phyloP scores from a whole-genome alignment of 768 basidiomycete genomes.

The Tulasnella sp. region DNA sequence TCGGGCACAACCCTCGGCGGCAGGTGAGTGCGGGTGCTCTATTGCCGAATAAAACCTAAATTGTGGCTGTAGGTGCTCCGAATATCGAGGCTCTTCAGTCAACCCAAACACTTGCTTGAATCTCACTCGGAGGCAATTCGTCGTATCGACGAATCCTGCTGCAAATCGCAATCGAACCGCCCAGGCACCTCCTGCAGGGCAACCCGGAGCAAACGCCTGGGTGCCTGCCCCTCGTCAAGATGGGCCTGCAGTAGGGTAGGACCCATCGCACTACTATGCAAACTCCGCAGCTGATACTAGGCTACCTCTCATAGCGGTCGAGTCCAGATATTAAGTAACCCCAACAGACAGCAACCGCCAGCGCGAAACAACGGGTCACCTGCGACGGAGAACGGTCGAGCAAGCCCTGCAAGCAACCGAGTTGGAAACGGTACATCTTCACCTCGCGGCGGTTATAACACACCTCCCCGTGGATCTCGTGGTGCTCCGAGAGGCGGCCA shows the following conservation, averaged over 20 bases:
- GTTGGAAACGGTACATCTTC: background rate
- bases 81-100: constrained; percentile 85
- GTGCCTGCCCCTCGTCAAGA: background rate
- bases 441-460: background rate
- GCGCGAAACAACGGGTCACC: constrained; percentile 51
- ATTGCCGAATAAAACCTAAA: background rate
- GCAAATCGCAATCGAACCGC: constrained; percentile 28
- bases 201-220: background rate
- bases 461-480: background rate
- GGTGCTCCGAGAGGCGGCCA: constrained; percentile 33
- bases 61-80: constrained; percentile 60
- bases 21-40: constrained; percentile 42
- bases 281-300: background rate
- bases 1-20: constrained; percentile 80
- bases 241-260: background rate
- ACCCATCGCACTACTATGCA: background rate
- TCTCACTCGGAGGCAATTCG: constrained; percentile 75
- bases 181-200: background rate
- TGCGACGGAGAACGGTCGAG: constrained; percentile 25
- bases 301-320: background rate
- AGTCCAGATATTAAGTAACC: background rate
- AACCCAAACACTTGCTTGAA: constrained; percentile 86
- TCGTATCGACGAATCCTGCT: constrained; percentile 54
- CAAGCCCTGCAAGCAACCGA: background rate
- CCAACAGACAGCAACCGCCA: constrained; percentile 34